Evolutionary conservation across 257 asterid species (phyloP).

Genomic region (Solanum stenotomum): DNA sequence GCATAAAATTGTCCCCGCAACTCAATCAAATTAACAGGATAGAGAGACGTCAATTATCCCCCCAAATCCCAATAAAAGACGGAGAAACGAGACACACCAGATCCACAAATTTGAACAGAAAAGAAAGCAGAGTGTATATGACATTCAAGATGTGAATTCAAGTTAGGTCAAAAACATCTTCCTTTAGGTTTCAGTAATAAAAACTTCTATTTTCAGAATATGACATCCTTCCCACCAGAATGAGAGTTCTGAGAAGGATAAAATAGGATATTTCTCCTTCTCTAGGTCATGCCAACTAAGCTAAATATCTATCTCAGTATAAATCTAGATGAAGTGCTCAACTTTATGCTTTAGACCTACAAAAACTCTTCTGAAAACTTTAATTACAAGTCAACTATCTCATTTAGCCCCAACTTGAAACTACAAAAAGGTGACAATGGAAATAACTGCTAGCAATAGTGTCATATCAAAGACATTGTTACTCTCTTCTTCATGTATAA

Average conservation of each 20-base stretch:
- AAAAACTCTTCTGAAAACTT: background rate
- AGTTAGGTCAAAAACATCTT: background rate
- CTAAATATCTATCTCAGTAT: background rate
- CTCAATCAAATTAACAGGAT: background rate
- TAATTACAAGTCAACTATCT: background rate
- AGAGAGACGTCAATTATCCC: background rate
- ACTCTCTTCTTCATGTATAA: background rate
- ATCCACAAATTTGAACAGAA: background rate
- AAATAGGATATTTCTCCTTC: background rate
- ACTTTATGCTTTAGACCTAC: background rate
- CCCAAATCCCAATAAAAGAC: background rate
- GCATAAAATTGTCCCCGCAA: conserved; percentile 13
- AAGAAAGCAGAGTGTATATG: background rate
- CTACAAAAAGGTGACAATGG: background rate
- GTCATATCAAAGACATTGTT: background rate
- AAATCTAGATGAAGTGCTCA: background rate
- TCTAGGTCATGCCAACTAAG: background rate
- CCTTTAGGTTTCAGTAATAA: background rate
- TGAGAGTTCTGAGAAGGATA: background rate
- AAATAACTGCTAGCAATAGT: background rate
- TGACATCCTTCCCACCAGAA: background rate
- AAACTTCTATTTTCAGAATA: background rate
- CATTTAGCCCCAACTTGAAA: background rate
- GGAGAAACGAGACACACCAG: background rate
- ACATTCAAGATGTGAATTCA: background rate